Evolutionary conservation across 345 rosid species (phyloP).

Genomic region (Streptanthus diversifolius): DNA sequence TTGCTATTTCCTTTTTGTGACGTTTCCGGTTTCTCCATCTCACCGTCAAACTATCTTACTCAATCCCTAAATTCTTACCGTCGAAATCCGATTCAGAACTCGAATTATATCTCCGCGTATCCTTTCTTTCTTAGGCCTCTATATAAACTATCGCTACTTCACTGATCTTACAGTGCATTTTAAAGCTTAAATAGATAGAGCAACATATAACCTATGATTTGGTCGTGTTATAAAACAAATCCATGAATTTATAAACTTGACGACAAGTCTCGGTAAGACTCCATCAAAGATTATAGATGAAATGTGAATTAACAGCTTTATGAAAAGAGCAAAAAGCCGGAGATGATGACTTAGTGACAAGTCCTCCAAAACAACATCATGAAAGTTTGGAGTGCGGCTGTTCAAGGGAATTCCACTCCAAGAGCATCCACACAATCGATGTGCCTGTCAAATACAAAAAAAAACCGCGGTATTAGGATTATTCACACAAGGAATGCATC

Average conservation of each 20-base stretch:
- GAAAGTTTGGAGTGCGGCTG: constrained; percentile 31
- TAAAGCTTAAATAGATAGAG: not conserved
- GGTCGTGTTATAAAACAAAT: not conserved
- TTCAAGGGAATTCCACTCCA: constrained; percentile 69
- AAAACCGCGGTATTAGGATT: not conserved
- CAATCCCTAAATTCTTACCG: too few relatives aligned
- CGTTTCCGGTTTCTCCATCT: not conserved
- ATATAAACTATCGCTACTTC: not conserved
- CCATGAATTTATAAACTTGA: not conserved
- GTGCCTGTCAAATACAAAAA: constrained; percentile 45
- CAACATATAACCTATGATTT: not conserved
- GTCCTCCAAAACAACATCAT: constrained; percentile 11
- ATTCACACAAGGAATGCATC: not conserved
- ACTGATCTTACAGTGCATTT: not conserved
- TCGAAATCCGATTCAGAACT: too few relatives aligned
- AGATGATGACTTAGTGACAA: not conserved
- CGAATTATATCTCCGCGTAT: constrained; percentile 48
- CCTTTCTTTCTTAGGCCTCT: constrained; percentile 34
- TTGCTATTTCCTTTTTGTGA: not conserved
- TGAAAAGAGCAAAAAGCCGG: not conserved
- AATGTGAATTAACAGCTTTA: not conserved
- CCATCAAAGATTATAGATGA: not conserved
- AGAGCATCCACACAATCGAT: constrained; percentile 84
- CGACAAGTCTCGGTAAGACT: not conserved
- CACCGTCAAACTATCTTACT: too few relatives aligned